Evolutionary conservation across 176 grass and related monocot species (phyloP), one percentile per base, ranked within the genome.

Genomic region (Bothriochloa decipiens): DNA sequence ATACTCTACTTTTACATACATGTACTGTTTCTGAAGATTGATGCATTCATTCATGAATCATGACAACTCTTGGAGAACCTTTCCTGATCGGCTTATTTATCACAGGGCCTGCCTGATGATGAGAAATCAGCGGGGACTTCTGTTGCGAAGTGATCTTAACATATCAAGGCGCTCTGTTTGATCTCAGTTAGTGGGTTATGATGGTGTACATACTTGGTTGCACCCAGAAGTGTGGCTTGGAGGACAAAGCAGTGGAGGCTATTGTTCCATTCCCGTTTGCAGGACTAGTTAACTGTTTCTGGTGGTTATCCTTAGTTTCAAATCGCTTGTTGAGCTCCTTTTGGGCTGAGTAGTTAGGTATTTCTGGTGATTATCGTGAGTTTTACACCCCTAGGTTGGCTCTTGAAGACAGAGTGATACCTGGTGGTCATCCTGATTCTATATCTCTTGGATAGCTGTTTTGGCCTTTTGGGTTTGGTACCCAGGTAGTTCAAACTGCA

Each of bases 401-500:
- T 69, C 20, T 26, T 57, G 5, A 73, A 49, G 70, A 73, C 23
- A 13, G 41, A 72, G 70, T 72, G 27, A 14, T 46, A 47, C 42
- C 22, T 81, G 79, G 47, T 70, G 79, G 79, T 82, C 32, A 4
- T 71, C 32, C 79, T 71, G 79, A 82, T 69, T 57, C 27, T 58
- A 60, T 35, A 26, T 25, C 0, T 9, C 1, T 23, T 6, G 35
- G n/a, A 41, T 50, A 25, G 23, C 2, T 23, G 66, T 2, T 58
- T 58, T n/a, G n/a, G n/a, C n/a, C n/a, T n/a, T n/a, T n/a, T 36
- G 80, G 80, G 27, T 12, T 32, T 33, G 71, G 45, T 52, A 33
- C 45, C 29, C 17, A 32, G 26, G 28, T 28, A 43, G 7, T 43
- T 26, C 0, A 17, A 77, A 77, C 73, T 35, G n/a, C 29, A 67